Evolutionary conservation across 352 stramenopile genomes (phyloP).

Genomic region (Elongisporangium senticosum): DNA sequence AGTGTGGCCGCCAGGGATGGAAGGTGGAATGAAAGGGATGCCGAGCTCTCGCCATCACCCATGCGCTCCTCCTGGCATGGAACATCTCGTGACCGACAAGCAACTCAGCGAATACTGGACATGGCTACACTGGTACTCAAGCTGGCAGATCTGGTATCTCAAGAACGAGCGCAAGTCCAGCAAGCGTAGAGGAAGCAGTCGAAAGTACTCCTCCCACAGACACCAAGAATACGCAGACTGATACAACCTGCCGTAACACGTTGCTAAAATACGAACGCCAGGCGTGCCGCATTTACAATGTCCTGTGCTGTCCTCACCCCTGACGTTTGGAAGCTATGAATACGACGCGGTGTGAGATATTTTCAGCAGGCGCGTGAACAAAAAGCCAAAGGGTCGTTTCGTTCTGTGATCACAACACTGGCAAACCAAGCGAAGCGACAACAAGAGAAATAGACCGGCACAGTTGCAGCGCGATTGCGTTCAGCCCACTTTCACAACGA

Average conservation of each 20-base stretch:
- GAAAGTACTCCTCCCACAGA: neutral
- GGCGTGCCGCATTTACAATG: neutral
- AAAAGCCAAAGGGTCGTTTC: neutral
- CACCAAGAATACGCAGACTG: neutral
- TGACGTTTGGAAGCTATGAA: neutral
- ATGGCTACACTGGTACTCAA: conserved; percentile 67
- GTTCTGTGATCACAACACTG: neutral
- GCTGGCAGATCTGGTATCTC: conserved; percentile 61
- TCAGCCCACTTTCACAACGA: neutral
- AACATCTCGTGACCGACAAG: conserved; percentile 44
- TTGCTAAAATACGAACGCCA: neutral
- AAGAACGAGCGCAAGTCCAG: conserved; percentile 21
- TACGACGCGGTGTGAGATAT: neutral
- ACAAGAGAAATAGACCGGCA: neutral
- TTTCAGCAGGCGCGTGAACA: neutral
- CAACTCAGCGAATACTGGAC: conserved; percentile 56
- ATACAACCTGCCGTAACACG: neutral
- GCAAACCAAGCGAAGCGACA: neutral
- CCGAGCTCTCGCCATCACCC: conserved; percentile 21
- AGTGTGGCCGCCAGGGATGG: conserved; percentile 55
- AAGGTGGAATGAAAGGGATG: conserved; percentile 19
- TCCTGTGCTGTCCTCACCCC: neutral
- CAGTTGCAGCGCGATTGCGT: neutral
- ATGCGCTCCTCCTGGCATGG: conserved; percentile 38
- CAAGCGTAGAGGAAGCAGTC: conserved; percentile 13